These are phyloP conservation scores for Nasturtium officinale DNA, from an alignment of 345 rosid species.

Conservation along the genomic window DNA sequence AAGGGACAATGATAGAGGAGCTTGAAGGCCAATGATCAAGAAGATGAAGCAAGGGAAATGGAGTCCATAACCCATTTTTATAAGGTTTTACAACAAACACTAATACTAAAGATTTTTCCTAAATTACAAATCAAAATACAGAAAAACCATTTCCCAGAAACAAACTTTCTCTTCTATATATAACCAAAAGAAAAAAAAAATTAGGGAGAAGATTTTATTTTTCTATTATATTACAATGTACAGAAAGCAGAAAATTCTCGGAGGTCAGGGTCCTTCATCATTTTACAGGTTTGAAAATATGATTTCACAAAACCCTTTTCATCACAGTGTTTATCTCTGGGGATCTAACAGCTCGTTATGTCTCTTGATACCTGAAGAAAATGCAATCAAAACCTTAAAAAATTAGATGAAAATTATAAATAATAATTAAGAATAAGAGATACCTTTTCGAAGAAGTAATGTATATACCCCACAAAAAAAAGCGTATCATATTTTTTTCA, in stretches of 20 bases:
- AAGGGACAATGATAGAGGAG: constrained; percentile 56
- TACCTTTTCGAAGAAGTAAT: constrained; percentile 62
- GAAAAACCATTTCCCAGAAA: constrained; percentile 24
- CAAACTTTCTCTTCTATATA: constrained; percentile 21
- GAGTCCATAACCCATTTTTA: constrained; percentile 65
- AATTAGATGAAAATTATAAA: not conserved
- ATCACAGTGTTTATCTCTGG: constrained; percentile 37
- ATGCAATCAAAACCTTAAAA: not conserved
- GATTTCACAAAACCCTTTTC: constrained; percentile 47
- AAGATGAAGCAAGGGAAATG: constrained; percentile 53
- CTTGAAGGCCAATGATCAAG: constrained; percentile 51
- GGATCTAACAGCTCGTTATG: constrained; percentile 40
- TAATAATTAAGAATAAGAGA: constrained; percentile 39
- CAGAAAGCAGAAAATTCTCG: constrained; percentile 33
- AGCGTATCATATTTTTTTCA: not conserved
- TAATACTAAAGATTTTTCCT: constrained; percentile 48
- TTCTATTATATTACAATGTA: constrained; percentile 33
- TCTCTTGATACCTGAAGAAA: constrained; percentile 35
- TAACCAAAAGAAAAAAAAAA: not conserved
- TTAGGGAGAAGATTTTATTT: not conserved
- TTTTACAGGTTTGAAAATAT: constrained; percentile 35
- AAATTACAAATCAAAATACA: constrained; percentile 42
- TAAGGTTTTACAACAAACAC: constrained; percentile 43
- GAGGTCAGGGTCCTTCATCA: constrained; percentile 69
- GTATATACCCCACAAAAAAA: constrained; percentile 4